Conservation (phyloP, 208 protist genomes). For the Trypanosoma rangeli region DNA sequence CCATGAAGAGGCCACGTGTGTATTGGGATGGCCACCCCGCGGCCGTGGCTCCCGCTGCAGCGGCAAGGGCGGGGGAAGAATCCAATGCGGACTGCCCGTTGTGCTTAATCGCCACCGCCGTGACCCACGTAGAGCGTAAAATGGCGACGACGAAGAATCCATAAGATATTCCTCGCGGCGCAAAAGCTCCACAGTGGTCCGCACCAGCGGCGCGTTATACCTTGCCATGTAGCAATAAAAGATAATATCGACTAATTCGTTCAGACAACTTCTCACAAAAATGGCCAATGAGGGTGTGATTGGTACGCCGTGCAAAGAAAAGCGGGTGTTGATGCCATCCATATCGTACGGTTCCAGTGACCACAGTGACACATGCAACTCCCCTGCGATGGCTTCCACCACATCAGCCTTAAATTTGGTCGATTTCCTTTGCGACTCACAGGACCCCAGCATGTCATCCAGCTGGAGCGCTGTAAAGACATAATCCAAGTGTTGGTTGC, state of each 20-base stretch:
- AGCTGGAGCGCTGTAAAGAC: slow-evolving; percentile 19
- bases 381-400: slow-evolving; percentile 26
- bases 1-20: not conserved
- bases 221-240: slow-evolving; percentile 19
- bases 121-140: slow-evolving; percentile 1
- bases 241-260: slow-evolving; percentile 22
- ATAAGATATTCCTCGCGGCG: slow-evolving; percentile 23
- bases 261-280: slow-evolving; percentile 9
- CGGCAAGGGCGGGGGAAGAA: slow-evolving; percentile 6
- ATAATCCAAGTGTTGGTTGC: slow-evolving; percentile 26
- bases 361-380: slow-evolving; percentile 27
- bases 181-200: slow-evolving; percentile 11
- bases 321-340: slow-evolving; percentile 17
- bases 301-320: slow-evolving; percentile 17
- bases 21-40: not conserved
- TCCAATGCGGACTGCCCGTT: not conserved
- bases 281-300: slow-evolving; percentile 3
- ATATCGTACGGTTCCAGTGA: slow-evolving; percentile 14
- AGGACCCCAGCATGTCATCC: not conserved
- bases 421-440: slow-evolving; percentile 6
- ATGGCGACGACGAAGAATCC: slow-evolving; percentile 7
- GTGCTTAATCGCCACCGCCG: not conserved
- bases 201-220: slow-evolving; percentile 1
- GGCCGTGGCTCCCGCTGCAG: not conserved
- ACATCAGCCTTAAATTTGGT: slow-evolving; percentile 30